phyloP scores from a whole-genome alignment of 371 early-diverging fungal genomes.

The Batkoa obscura region DNA sequence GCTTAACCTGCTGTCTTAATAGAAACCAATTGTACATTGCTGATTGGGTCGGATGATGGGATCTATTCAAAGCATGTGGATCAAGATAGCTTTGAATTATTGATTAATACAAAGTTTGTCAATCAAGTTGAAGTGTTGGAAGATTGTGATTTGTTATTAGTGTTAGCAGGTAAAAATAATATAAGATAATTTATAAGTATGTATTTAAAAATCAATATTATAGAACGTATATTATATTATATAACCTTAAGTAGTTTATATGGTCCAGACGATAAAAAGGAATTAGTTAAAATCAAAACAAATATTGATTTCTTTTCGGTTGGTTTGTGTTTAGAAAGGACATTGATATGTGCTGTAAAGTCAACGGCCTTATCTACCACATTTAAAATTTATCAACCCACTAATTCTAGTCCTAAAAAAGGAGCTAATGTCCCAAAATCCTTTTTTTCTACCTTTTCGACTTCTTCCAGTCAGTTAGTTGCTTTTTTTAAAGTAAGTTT shows the following conservation, averaged over 20 bases:
- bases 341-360: constrained; percentile 56
- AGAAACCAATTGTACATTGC: constrained; percentile 39
- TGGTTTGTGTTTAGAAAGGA: constrained; percentile 46
- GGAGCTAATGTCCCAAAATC: neutral
- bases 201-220: too few relatives aligned
- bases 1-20: neutral
- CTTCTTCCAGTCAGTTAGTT: too few relatives aligned
- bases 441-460: neutral
- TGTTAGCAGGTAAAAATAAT: constrained; percentile 3
- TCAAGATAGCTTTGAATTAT: neutral
- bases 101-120: neutral
- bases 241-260: neutral
- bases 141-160: neutral
- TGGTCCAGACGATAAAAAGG: neutral
- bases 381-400: constrained; percentile 48
- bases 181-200: too few relatives aligned
- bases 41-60: constrained; percentile 70
- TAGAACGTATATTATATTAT: neutral
- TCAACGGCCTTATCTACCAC: constrained; percentile 38
- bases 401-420: neutral
- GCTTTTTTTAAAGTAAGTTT: too few relatives aligned
- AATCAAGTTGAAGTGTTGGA: neutral
- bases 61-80: constrained; percentile 35
- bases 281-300: neutral
- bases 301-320: constrained; percentile 65